These are phyloP conservation scores for Auriscalpium vulgare DNA, from an alignment of 768 basidiomycete species.

Conservation along the genomic window DNA sequence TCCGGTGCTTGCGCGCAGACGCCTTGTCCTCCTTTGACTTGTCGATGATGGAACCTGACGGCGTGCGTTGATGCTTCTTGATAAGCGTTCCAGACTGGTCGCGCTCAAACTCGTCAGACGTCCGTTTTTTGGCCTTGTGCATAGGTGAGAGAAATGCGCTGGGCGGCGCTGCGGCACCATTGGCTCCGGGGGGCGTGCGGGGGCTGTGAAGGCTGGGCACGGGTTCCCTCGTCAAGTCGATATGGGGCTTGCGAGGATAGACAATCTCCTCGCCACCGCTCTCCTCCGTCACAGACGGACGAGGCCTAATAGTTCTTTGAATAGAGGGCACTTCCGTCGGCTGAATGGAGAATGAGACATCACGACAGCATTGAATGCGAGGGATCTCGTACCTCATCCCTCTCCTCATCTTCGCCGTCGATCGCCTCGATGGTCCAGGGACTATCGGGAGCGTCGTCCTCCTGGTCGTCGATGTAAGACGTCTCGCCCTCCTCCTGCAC, in stretches of 20 bases:
- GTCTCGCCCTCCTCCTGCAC: conserved; percentile 25
- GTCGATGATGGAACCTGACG: conserved; percentile 26
- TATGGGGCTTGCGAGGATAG: conserved; percentile 59
- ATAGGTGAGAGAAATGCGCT: conserved; percentile 10
- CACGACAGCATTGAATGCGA: conserved; percentile 1
- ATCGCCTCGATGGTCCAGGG: conserved; percentile 87
- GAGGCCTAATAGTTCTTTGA: conserved; percentile 44
- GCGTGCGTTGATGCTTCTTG: conserved; percentile 8
- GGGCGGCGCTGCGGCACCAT: conserved; percentile 1
- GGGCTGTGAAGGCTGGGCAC: neutral
- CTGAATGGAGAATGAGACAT: conserved; percentile 23
- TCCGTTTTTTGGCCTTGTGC: conserved; percentile 21
- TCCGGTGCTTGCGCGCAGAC: conserved; percentile 12
- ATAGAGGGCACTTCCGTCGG: conserved; percentile 34
- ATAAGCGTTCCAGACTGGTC: conserved; percentile 19
- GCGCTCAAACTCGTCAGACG: conserved; percentile 25
- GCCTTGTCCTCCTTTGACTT: conserved; percentile 28
- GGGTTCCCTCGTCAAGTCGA: conserved; percentile 10
- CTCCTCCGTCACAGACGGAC: conserved; percentile 69
- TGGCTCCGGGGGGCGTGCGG: neutral
- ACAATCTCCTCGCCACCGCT: conserved; percentile 88
- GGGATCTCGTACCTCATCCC: conserved; percentile 47
- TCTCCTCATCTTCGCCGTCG: conserved; percentile 69
- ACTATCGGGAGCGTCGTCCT: conserved; percentile 59
- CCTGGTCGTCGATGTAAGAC: conserved; percentile 24